Evolutionary conservation across 1,139 yeast species (phyloP), one percentile per base, ranked within the genome.

Genomic region (Saccharomycopsis crataegensis): DNA sequence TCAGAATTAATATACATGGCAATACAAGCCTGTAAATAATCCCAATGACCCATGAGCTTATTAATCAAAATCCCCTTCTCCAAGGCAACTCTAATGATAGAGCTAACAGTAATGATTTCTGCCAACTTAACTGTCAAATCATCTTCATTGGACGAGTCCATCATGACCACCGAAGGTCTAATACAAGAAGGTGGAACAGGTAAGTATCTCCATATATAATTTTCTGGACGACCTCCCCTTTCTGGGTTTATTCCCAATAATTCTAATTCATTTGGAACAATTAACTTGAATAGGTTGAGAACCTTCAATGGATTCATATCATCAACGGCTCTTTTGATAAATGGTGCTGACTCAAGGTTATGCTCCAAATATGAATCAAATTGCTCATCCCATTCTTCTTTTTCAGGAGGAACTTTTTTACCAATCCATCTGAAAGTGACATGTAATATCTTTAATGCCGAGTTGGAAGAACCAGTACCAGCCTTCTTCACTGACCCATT

Each of bases 101-200:
- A 84, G 12, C 95, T 86, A 1, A 96, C 90, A 94, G 96, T 91
- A 31, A 91, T 98, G 59, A 94, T 89, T 70, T 94, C 99, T 0
- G 99, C 89, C 56, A 94, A 74, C 66, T 94, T 94, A 36, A 91
- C 97, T 0, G 99, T 94, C 61, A 94, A 75, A 70, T 94, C 99
- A 69, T 94, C 99, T 72, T 94, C 99, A 69, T 94, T 94, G 41
- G 95, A 85, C 47, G 91, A 89, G 57, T 93, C 96, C 66, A 89
- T 94, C 90, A 89, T 89, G 75, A 82, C 76, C 40, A 94, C 98
- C 6, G 98, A 91, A 1, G 99, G 99, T 62, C 99, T 81, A 55
- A 94, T 93, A 75, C 99, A 94, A 28, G 94, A 97, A 0, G 99
- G 99, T 0, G 99, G 99, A 0, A 98, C 99, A 0, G 99, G 99